Conservation (phyloP, 2,329 filamentous ascomycete genomes). For the Metarhizium anisopliae region DNA sequence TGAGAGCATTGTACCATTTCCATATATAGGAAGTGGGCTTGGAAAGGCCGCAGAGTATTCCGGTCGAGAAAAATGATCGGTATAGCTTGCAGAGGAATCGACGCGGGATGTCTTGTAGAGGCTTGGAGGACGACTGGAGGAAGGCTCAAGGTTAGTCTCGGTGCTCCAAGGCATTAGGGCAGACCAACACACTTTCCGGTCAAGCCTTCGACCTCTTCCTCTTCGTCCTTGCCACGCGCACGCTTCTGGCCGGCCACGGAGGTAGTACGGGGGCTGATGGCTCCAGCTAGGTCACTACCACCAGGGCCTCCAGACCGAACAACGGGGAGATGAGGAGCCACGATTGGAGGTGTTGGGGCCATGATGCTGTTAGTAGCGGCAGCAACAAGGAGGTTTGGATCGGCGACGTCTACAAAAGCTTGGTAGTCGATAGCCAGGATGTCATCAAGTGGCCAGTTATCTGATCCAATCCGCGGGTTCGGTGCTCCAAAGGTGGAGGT, state of each 20-base stretch:
- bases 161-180: constrained; percentile 1
- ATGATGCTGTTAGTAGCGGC: neutral
- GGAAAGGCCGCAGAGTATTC: neutral
- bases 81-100: neutral
- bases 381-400: neutral
- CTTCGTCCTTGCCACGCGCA: neutral
- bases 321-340: neutral
- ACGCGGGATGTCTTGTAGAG: neutral
- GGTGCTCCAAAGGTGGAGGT: neutral
- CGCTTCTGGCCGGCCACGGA: neutral
- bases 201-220: neutral
- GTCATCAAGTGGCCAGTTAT: neutral
- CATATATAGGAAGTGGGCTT: neutral
- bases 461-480: neutral
- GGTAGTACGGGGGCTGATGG: neutral
- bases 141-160: constrained; percentile 3
- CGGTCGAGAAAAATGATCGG: neutral
- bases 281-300: neutral
- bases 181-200: constrained; percentile 5
- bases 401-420: neutral
- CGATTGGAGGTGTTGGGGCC: neutral
- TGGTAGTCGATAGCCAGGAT: neutral
- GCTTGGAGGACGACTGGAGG: neutral
- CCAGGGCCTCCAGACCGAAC: neutral
- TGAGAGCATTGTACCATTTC: neutral